A percentile compares a stretch with the other conserved stretches of the same genome.
Evolutionary conservation across 306 rosid genomes (phyloP).

Genomic region (Castanospermum australe): DNA sequence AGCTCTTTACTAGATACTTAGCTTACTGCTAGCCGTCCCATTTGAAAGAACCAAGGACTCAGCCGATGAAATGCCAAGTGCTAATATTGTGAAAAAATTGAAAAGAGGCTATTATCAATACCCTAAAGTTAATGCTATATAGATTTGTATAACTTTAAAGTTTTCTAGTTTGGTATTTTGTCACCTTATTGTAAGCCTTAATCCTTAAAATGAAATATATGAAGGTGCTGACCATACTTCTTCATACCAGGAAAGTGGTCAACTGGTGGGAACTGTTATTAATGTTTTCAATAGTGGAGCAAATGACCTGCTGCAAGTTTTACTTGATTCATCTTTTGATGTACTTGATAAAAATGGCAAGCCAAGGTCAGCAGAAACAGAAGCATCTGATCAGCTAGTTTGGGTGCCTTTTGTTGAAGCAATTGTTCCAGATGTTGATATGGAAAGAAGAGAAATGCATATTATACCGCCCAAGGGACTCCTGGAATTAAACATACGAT

Average conservation of each 20-base stretch:
- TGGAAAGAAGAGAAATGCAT: conserved; percentile 63
- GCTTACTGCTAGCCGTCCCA: neutral
- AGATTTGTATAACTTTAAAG: conserved; percentile 1
- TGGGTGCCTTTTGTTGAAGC: conserved; percentile 95
- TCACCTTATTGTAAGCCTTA: conserved; percentile 9
- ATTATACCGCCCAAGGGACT: conserved; percentile 97
- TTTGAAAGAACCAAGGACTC: neutral
- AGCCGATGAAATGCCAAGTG: neutral
- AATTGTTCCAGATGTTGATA: conserved; percentile 90
- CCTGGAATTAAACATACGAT: conserved; percentile 74
- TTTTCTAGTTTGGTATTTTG: conserved; percentile 15
- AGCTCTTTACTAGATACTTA: neutral
- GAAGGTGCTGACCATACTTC: conserved; percentile 31
- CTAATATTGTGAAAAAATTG: conserved; percentile 7
- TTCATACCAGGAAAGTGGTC: conserved; percentile 70
- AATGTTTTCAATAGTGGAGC: conserved; percentile 80
- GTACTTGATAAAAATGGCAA: conserved; percentile 58
- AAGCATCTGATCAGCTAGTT: conserved; percentile 60
- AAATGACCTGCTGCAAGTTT: conserved; percentile 75
- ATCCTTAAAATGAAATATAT: conserved; percentile 21
- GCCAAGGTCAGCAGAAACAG: conserved; percentile 50
- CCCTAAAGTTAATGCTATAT: neutral
- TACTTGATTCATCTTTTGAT: conserved; percentile 64
- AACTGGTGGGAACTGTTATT: conserved; percentile 68
- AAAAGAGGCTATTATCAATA: neutral